These are phyloP conservation scores for Cyberlindnera amylophila DNA, from an alignment of 805 yeast genomes.

Conservation along the genomic window DNA sequence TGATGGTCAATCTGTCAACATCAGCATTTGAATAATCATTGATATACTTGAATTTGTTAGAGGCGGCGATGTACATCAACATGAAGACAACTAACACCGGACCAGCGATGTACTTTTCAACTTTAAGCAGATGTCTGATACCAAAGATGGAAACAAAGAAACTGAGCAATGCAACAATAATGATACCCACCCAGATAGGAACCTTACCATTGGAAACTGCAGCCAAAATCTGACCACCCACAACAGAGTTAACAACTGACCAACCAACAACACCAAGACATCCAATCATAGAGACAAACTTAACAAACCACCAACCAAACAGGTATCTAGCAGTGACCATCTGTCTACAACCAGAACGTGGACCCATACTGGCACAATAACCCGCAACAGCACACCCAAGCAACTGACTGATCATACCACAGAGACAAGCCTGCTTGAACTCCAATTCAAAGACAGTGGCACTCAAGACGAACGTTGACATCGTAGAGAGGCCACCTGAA, in stretches of 20 bases:
- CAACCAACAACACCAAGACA: slow-evolving; percentile 84
- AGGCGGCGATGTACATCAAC: slow-evolving; percentile 60
- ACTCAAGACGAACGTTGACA: slow-evolving; percentile 79
- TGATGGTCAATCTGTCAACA: slow-evolving; percentile 36
- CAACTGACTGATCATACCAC: slow-evolving; percentile 60
- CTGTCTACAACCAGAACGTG: slow-evolving; percentile 84
- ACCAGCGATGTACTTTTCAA: slow-evolving; percentile 63
- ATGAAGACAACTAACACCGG: slow-evolving; percentile 68
- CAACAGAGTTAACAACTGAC: slow-evolving; percentile 87
- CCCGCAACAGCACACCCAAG: slow-evolving; percentile 78
- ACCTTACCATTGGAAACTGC: slow-evolving; percentile 61
- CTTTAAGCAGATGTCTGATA: slow-evolving; percentile 61
- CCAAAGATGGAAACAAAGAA: slow-evolving; percentile 74
- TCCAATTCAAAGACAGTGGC: slow-evolving; percentile 69
- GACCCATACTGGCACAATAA: slow-evolving; percentile 84
- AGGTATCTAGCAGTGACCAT: slow-evolving; percentile 78
- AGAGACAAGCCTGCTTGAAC: slow-evolving; percentile 55
- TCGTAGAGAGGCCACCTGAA: slow-evolving; percentile 83
- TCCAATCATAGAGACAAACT: slow-evolving; percentile 66
- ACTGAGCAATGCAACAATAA: slow-evolving; percentile 62
- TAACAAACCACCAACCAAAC: slow-evolving; percentile 85
- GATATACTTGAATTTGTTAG: slow-evolving; percentile 39
- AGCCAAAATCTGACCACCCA: slow-evolving; percentile 80
- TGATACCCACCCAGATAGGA: slow-evolving; percentile 70
- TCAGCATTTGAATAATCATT: slow-evolving; percentile 32